Evolutionary conservation across 2,329 filamentous ascomycete species (phyloP).

Genomic region (Calonectria ilicicola): DNA sequence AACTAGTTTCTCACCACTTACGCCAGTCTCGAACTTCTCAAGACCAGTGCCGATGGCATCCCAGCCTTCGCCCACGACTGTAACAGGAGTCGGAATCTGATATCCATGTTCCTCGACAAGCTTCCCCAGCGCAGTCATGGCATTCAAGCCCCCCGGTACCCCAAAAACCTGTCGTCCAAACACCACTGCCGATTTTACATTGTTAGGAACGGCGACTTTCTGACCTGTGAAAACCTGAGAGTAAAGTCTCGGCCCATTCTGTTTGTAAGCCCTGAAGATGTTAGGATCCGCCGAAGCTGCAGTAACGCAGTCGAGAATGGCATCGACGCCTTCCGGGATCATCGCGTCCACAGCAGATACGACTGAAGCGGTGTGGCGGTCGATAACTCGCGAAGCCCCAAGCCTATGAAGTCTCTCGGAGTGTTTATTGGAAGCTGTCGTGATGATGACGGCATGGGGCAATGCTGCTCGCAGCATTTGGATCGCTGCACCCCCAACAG

Average conservation of each 20-base stretch:
- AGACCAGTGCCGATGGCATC: constrained; percentile 24
- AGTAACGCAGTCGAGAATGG: constrained; percentile 36
- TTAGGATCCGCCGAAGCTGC: constrained; percentile 22
- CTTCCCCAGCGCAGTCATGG: constrained; percentile 27
- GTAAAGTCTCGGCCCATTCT: constrained; percentile 24
- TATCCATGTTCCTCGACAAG: constrained; percentile 25
- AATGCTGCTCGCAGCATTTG: constrained; percentile 34
- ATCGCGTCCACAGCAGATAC: constrained; percentile 7
- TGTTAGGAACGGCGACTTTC: constrained; percentile 18
- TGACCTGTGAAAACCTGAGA: constrained; percentile 34
- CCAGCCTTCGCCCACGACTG: constrained; percentile 28
- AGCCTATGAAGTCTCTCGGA: constrained; percentile 15
- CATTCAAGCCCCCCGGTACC: constrained; percentile 24
- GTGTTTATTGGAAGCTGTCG: constrained; percentile 29
- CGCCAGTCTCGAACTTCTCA: constrained; percentile 24
- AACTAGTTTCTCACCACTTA: constrained; percentile 35
- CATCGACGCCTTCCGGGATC: constrained; percentile 27
- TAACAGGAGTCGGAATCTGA: constrained; percentile 28
- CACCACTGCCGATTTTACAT: constrained; percentile 12
- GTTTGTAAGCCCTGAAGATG: constrained; percentile 19
- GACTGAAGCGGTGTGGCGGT: constrained; percentile 17
- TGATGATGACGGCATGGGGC: constrained; percentile 26
- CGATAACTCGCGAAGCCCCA: constrained; percentile 25
- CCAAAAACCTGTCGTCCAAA: constrained; percentile 33
- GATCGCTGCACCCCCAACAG: constrained; percentile 34